Evolutionary conservation across 2,329 filamentous ascomycete genomes (phyloP).

Genomic region (Sphaerostilbella broomeana): DNA sequence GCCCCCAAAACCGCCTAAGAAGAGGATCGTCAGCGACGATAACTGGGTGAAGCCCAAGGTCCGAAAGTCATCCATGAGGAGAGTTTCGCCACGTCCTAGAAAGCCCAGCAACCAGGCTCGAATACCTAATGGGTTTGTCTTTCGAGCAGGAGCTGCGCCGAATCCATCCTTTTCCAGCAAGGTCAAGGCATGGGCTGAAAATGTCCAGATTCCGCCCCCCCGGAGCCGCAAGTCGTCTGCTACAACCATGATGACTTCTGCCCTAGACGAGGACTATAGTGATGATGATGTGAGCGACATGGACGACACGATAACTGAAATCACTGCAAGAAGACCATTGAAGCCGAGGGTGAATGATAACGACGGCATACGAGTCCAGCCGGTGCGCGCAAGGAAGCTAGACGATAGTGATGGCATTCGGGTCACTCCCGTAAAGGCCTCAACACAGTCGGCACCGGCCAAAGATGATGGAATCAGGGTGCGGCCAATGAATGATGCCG

Average conservation of each 20-base stretch:
- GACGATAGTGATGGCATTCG: conserved; percentile 31
- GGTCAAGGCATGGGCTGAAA: conserved; percentile 55
- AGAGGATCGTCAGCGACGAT: conserved; percentile 86
- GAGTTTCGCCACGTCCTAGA: conserved; percentile 31
- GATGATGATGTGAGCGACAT: conserved; percentile 22
- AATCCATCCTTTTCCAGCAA: conserved; percentile 53
- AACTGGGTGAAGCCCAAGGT: conserved; percentile 69
- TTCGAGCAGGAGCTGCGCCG: conserved; percentile 41
- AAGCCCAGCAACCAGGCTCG: conserved; percentile 25
- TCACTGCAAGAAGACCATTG: conserved; percentile 21
- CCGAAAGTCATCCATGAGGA: conserved; percentile 42
- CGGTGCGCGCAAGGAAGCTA: conserved; percentile 27
- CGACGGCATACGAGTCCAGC: conserved; percentile 40
- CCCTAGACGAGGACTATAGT: too few species aligned
- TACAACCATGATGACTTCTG: too few species aligned
- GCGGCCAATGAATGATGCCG: conserved; percentile 22
- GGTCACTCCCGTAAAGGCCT: conserved; percentile 19
- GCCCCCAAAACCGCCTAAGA: conserved; percentile 62
- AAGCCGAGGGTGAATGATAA: conserved; percentile 24
- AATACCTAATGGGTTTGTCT: conserved; percentile 54
- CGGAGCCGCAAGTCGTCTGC: conserved; percentile 32
- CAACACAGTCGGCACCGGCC: conserved; percentile 6
- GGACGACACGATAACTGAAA: conserved; percentile 23
- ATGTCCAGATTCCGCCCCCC: conserved; percentile 42
- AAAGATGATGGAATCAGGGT: conserved; percentile 27